These are phyloP conservation scores for Wickerhamomyces sydowiorum DNA, from an alignment of 805 yeast species.

Conservation along the genomic window DNA sequence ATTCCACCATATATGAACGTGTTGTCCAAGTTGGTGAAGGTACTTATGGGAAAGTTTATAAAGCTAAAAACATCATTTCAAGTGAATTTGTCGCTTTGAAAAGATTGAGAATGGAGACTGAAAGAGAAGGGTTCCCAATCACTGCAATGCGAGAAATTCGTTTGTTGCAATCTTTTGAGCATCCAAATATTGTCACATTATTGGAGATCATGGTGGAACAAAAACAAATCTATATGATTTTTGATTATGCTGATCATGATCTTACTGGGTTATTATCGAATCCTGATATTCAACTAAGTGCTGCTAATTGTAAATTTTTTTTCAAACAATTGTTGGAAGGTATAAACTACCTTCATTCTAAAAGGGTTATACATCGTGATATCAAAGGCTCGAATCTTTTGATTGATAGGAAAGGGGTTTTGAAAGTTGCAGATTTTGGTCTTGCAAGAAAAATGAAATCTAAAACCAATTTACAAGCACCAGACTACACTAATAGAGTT, in stretches of 20 bases:
- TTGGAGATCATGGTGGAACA: conserved; percentile 85
- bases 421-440: conserved; percentile 80
- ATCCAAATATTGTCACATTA: conserved; percentile 74
- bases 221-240: conserved; percentile 75
- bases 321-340: conserved; percentile 66
- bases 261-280: conserved; percentile 82
- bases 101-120: conserved; percentile 74
- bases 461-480: conserved; percentile 33
- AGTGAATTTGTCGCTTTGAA: conserved; percentile 80
- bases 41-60: conserved; percentile 93
- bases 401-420: conserved; percentile 52
- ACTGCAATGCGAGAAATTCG: conserved; percentile 92
- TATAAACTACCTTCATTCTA: conserved; percentile 60
- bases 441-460: conserved; percentile 71
- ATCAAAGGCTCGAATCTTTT: conserved; percentile 77
- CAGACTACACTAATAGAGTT: conserved; percentile 90
- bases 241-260: conserved; percentile 92
- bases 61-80: conserved; percentile 69
- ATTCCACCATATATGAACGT: conserved; percentile 47
- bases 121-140: conserved; percentile 92
- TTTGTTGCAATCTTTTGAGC: conserved; percentile 75
- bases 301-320: conserved; percentile 60
- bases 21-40: conserved; percentile 97
- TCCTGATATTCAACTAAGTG: conserved; percentile 55
- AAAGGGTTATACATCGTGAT: conserved; percentile 71